These are phyloP conservation scores for Cyberlindnera xylosilytica DNA, from an alignment of 805 yeast species.

Conservation along the genomic window DNA sequence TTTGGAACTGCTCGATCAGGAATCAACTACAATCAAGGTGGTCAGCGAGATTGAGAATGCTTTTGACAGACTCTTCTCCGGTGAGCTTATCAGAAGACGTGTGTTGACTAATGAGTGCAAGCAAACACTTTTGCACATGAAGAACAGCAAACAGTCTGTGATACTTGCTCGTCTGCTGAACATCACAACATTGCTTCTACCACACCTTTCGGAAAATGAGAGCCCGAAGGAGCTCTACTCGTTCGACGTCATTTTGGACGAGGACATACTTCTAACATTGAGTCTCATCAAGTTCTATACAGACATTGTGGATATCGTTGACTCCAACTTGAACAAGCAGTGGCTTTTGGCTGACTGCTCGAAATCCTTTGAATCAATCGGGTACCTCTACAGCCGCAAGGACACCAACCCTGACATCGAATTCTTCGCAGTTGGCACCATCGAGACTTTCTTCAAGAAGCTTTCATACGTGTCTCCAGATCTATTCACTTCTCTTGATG, in stretches of 20 bases:
- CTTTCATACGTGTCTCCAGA: conserved; percentile 17
- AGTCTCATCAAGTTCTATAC: conserved; percentile 19
- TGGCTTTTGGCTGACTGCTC: conserved; percentile 19
- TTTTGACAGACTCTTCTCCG: conserved; percentile 12
- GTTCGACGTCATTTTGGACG: conserved; percentile 8
- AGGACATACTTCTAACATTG: conserved; percentile 18
- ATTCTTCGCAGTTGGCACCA: conserved; percentile 16
- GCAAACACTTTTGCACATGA: conserved; percentile 10
- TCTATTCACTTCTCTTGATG: conserved; percentile 9
- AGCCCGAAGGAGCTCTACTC: conserved; percentile 13
- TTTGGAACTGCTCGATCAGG: conserved; percentile 8
- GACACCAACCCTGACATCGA: conserved; percentile 15
- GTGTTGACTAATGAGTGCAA: conserved; percentile 16
- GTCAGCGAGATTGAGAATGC: conserved; percentile 23
- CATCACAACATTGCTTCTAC: conserved; percentile 15
- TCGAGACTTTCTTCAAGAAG: conserved; percentile 15
- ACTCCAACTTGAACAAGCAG: conserved; percentile 9
- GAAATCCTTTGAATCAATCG: conserved; percentile 13
- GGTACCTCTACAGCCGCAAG: conserved; percentile 13
- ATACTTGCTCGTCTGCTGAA: conserved; percentile 16
- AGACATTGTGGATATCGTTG: conserved; percentile 16
- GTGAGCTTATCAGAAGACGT: conserved; percentile 21
- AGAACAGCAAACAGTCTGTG: conserved; percentile 1
- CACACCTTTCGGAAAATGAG: conserved; percentile 16
- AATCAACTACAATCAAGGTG: conserved; percentile 10